phyloP scores from a whole-genome alignment of 805 yeast species.

The Barnettozyma californica region DNA sequence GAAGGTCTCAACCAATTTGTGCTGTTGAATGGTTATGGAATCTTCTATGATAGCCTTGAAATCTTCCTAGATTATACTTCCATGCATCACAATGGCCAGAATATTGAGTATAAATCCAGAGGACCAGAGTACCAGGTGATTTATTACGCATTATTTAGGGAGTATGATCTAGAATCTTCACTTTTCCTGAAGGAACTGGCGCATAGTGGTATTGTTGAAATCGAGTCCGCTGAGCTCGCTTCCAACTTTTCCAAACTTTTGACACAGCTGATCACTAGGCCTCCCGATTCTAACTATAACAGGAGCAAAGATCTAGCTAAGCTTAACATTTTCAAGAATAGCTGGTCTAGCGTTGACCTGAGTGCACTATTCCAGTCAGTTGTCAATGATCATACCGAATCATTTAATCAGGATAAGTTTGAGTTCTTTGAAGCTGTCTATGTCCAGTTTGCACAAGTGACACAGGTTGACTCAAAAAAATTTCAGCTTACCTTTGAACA shows the following conservation, averaged over 20 bases:
- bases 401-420: constrained; percentile 24
- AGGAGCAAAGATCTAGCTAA: constrained; percentile 20
- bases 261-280: constrained; percentile 21
- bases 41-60: constrained; percentile 33
- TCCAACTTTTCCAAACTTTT: constrained; percentile 23
- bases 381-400: background rate
- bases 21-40: constrained; percentile 27
- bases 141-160: constrained; percentile 21
- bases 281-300: constrained; percentile 18
- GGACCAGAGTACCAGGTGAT: constrained; percentile 24
- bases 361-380: constrained; percentile 15
- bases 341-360: constrained; percentile 25
- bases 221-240: constrained; percentile 4
- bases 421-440: constrained; percentile 25
- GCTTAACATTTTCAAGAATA: constrained; percentile 23
- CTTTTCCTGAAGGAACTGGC: constrained; percentile 27
- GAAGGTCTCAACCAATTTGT: constrained; percentile 19
- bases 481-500: constrained; percentile 11
- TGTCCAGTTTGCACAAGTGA: constrained; percentile 13
- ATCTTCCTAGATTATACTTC: constrained; percentile 34
- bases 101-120: background rate
- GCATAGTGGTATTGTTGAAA: constrained; percentile 13
- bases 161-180: constrained; percentile 7
- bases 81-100: constrained; percentile 12
- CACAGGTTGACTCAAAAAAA: constrained; percentile 7